Base-by-base conservation (phyloP, 2,329 filamentous ascomycete genomes). In the Metarhizium rileyi region DNA sequence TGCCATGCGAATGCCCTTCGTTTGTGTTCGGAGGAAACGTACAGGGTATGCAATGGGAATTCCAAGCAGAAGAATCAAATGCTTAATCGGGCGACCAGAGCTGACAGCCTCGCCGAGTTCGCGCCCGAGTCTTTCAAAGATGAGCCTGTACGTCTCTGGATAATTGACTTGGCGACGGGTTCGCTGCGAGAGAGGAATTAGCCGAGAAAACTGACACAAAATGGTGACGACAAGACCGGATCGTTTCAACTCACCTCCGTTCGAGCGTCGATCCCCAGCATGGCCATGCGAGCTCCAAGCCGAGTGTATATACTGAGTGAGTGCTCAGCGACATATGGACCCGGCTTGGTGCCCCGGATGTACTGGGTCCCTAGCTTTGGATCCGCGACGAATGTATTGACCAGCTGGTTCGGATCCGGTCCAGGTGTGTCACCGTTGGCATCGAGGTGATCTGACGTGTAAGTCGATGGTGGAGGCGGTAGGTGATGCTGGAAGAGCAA, bases 401-500 rank as follows among this genome's bases (percentile, higher is more conserved):
- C 74, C 27, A 89, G 69, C 66, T 95, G 90, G 27, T 77, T 77
- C 1, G 82, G 78, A 58, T 95, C 87, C 5, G 79, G 70, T 8
- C 76, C 76, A 33, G 79, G 73, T 1, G 81, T 55, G 1, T 56
- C 44, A 35, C 55, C 53, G 28, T 47, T 55, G 4, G 27, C 42
- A 27, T 62, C 59, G 10, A 62, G 44, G 40, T 59, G 49, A n/a
- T 55, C 54, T 1, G 87, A 87, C 3, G 89, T 95, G 64, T 84
- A 96, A 1, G 90, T 95, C 27, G 87, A 90, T 54, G 78, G 73
- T 0, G 91, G 90, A 1, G 91, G 91, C 12, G 90, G 80, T 46
- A 94, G 71, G 61, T 96, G 91, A 59, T 98, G 93, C 69, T 98
- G 93, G 68, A 98, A 98, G 9, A 98, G 78, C 78, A 97, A 80